Evolutionary conservation across 495 filamentous ascomycete genomes (phyloP).

Genomic region (Polyplosphaeria fusca): DNA sequence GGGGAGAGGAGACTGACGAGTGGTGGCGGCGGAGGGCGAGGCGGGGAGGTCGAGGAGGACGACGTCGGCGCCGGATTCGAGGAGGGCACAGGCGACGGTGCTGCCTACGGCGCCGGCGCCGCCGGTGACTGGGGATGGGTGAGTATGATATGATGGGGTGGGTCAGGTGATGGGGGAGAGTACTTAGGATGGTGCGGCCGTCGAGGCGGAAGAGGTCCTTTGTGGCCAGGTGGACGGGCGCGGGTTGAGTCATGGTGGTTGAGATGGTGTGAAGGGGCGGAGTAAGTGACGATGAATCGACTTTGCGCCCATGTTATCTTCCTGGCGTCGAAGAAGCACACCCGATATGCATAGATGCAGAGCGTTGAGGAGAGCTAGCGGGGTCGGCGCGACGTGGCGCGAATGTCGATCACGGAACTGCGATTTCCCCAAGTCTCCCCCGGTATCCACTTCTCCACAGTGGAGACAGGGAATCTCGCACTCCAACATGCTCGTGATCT

Average conservation of each 20-base stretch:
- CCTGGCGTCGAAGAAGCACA: neutral
- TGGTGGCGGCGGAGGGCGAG: neutral
- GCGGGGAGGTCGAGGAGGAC: neutral
- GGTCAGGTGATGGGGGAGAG: no score
- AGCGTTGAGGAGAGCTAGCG: neutral
- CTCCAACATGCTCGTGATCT: no score
- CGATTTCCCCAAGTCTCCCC: neutral
- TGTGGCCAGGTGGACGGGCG: neutral
- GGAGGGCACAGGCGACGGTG: neutral
- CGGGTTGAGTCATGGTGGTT: conserved; percentile 6
- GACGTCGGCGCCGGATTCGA: conserved; percentile 4
- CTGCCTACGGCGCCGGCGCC: conserved; percentile 3
- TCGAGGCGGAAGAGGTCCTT: neutral
- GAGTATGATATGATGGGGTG: neutral
- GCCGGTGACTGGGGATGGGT: neutral
- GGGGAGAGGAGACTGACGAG: neutral
- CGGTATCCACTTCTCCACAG: neutral
- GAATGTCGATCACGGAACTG: neutral
- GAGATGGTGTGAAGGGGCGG: no score
- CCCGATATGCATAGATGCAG: neutral
- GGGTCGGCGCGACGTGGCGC: neutral
- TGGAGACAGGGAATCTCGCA: neutral
- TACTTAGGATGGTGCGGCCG: neutral
- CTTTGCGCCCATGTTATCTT: neutral
- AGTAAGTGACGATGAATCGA: neutral